Evolutionary conservation across 108 stramenopile genomes (phyloP), one percentile per base, ranked within the genome.

Genomic region (Stephanodiscus minutulus): DNA sequence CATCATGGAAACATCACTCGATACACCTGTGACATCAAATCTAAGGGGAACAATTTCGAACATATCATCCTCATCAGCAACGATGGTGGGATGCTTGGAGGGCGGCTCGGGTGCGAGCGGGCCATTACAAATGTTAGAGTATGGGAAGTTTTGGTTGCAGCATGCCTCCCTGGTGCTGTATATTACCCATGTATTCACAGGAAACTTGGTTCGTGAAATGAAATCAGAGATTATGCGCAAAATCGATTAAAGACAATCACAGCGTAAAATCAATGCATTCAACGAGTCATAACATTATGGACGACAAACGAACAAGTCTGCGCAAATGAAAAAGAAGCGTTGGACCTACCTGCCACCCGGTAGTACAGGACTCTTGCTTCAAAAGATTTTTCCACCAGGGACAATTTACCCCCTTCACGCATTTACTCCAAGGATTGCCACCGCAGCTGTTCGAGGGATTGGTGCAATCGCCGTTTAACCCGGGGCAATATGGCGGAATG

Each of bases 181-280:
- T 20, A 77, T 57, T n/a, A 7, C 37, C 68, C 68, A 77, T 18
- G 56, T 61, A 36, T 54, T 74, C 46, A 81, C 54, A 21, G 73
- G 79, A 1, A 81, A 58, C 36, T 65, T 60, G 7, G 83, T 81
- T 7, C 52, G 84, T 86, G 28, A 39, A 68, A 44, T 24, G 20
- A 54, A 20, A 36, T 0, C 2, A 9, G 50, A 18, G 54, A 21
- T 13, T 11, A 24, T 52, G 47, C 13, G 52, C 29, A 22, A 49
- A n/a, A 35, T 21, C 5, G 17, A 22, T n/a, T 31, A 49, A 28
- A 57, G 9, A 3, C 6, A n/a, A 36, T 21, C 17, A 31, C 11
- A 18, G 25, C 22, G 6, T 64, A 15, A 11, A 24, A 18, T 46
- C n/a, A n/a, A n/a, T n/a, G n/a, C n/a, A n/a, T n/a, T n/a, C n/a